Evolutionary conservation across 805 yeast species (phyloP), one percentile per base, ranked within the genome.

Genomic region (Ogataea pignaliae): DNA sequence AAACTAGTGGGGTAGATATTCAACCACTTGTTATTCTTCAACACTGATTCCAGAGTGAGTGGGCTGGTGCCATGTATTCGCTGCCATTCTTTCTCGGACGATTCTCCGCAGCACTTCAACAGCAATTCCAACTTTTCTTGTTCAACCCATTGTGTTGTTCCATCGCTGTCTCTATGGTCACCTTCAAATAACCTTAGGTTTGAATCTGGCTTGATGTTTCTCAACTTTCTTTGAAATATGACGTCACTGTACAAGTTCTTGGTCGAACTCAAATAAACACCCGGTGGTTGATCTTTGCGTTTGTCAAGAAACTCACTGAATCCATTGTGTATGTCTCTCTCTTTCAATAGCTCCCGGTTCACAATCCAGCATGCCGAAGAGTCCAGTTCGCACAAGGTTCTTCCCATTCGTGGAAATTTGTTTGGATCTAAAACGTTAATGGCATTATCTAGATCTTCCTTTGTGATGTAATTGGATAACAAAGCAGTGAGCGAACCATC

Each of bases 371-470:
- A 71, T 0, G 88, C 81, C 6, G 70, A 53, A 1, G 83, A 65
- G 60, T 91, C 97, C 12, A 89, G 56, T 58, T 91, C 98, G 5
- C 88, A 57, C 10, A 81, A 64, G 4, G 83, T 71, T 46, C 78
- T 69, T 0, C 89, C 85, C 42, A 80, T 75, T 45, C 95, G 65
- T 1, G 76, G 73, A 45, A 66, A 72, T 3, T 39, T 45, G 0
- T 48, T 57, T 2, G 52, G 21, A 10, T 57, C 49, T 3, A 75
- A 48, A 0, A 75, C 63, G 37, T 61, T 61, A 14, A 53, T 10
- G 15, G 30, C 39, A 10, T 37, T 40, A 7, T 7, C 26, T n/a
- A 38, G 15, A 3, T 41, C 37, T 9, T 51, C 32, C 5, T 37
- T 39, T 36, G 42, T 46, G 10, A 59, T 21, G 21, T 55, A 51